Evolutionary conservation across 2,329 filamentous ascomycete genomes (phyloP).

Genomic region (Colletotrichum sp.): DNA sequence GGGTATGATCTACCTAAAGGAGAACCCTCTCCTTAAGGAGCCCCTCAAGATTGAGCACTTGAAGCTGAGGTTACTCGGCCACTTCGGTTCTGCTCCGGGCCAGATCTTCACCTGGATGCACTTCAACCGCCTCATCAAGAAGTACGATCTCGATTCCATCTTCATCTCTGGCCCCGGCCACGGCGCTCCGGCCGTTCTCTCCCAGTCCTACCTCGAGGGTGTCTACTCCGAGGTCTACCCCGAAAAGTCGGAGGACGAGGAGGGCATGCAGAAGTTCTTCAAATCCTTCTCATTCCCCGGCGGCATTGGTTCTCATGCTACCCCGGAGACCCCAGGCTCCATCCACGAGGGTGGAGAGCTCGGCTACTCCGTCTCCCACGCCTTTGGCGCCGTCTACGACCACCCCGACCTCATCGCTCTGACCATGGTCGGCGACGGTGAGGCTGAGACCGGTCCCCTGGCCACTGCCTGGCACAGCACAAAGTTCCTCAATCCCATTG

Average conservation of each 20-base stretch:
- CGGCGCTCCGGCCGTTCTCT: conserved; percentile 77
- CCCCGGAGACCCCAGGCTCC: conserved; percentile 78
- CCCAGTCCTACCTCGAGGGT: conserved; percentile 79
- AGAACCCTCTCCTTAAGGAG: conserved; percentile 75
- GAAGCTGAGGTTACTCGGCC: conserved; percentile 76
- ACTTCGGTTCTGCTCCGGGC: conserved; percentile 82
- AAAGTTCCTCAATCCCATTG: conserved; percentile 82
- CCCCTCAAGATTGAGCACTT: conserved; percentile 73
- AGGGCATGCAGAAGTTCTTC: conserved; percentile 78
- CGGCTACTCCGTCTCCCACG: conserved; percentile 81
- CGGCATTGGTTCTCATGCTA: conserved; percentile 79
- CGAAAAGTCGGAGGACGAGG: conserved; percentile 70
- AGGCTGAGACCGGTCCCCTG: conserved; percentile 80
- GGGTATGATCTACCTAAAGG: conserved; percentile 80
- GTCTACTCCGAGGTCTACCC: conserved; percentile 81
- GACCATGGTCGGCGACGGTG: conserved; percentile 81
- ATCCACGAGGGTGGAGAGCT: conserved; percentile 83
- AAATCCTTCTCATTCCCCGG: conserved; percentile 85
- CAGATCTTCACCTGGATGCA: conserved; percentile 84
- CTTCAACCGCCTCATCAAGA: conserved; percentile 83
- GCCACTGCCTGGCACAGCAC: conserved; percentile 84
- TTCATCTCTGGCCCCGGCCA: conserved; percentile 81
- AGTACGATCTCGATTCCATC: conserved; percentile 74
- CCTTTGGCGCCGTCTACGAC: conserved; percentile 79
- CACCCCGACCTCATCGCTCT: conserved; percentile 76